Evolutionary conservation across 129 eudicot species (phyloP).

Genomic region (Arctium lappa): DNA sequence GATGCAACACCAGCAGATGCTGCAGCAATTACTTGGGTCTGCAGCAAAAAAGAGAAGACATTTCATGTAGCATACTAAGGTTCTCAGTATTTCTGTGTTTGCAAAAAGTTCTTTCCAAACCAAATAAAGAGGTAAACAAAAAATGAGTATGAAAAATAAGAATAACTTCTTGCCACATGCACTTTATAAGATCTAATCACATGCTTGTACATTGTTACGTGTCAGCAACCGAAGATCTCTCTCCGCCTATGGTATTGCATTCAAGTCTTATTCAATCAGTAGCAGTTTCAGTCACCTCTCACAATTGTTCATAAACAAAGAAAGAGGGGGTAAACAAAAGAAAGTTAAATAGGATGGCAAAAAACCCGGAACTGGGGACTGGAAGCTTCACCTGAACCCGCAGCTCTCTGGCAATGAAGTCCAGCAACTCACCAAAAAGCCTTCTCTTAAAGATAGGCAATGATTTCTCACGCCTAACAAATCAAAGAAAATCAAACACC

Average conservation of each 20-base stretch:
- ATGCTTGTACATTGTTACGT: not conserved
- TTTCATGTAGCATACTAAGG: not conserved
- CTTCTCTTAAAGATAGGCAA: slow-evolving; percentile 89
- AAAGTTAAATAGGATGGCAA: not conserved
- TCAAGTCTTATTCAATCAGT: not conserved
- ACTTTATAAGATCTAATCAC: not conserved
- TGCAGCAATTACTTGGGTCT: slow-evolving; percentile 92
- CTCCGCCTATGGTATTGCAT: not conserved
- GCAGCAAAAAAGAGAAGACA: slow-evolving; percentile 17
- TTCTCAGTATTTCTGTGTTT: not conserved
- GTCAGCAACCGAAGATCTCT: not conserved
- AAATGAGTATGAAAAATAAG: not conserved
- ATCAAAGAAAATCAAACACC: slow-evolving; percentile 4
- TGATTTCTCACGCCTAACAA: slow-evolving; percentile 66
- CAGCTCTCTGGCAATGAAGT: slow-evolving; percentile 78
- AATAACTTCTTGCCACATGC: not conserved
- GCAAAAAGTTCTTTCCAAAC: not conserved
- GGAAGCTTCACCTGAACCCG: slow-evolving; percentile 60
- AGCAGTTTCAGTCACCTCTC: not conserved
- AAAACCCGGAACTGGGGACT: not conserved
- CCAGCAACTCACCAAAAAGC: slow-evolving; percentile 78
- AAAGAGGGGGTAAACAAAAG: not conserved
- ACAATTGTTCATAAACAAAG: not conserved
- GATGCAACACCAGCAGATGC: slow-evolving; percentile 91
- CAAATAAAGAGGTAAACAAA: not conserved